A percentile compares a stretch with the other conserved stretches of the same genome.
These are phyloP conservation scores for Ceratobasidium sp. DNA, from an alignment of 1,284 basidiomycete species.

Conservation along the genomic window DNA sequence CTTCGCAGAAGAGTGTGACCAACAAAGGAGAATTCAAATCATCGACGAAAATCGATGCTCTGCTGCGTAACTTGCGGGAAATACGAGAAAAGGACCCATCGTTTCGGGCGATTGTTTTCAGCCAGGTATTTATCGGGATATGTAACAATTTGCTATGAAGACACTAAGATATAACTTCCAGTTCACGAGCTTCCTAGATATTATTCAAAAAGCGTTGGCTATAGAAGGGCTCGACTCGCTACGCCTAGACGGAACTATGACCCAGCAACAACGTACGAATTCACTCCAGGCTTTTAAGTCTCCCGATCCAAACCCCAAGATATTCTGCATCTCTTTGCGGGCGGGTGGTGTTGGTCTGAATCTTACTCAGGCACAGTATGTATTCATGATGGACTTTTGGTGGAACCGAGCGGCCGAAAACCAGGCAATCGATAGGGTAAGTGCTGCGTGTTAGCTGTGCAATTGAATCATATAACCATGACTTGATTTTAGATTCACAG, in stretches of 20 bases:
- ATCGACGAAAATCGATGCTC: conserved; percentile 85
- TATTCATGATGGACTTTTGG: conserved; percentile 98
- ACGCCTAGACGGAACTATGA: conserved; percentile 95
- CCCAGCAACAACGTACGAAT: conserved; percentile 79
- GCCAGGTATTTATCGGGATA: conserved; percentile 61
- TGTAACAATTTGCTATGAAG: too few species aligned
- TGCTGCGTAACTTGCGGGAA: conserved; percentile 69
- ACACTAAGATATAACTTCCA: background rate
- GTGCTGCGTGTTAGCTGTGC: conserved; percentile 49
- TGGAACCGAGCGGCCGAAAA: conserved; percentile 92
- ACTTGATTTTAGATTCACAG: conserved; percentile 63
- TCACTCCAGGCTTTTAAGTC: conserved; percentile 80
- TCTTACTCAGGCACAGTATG: conserved; percentile 78
- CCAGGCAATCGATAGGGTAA: conserved; percentile 73
- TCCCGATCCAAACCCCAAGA: conserved; percentile 69
- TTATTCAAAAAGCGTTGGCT: conserved; percentile 79
- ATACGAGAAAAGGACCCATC: conserved; percentile 74
- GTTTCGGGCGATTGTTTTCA: conserved; percentile 88
- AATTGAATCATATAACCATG: conserved; percentile 15
- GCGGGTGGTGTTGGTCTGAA: conserved; percentile 95
- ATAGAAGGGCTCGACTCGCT: conserved; percentile 77
- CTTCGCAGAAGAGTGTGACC: conserved; percentile 45
- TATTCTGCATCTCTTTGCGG: conserved; percentile 82
- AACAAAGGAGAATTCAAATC: conserved; percentile 68
- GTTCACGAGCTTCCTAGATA: conserved; percentile 72